Evolutionary conservation across 2,329 filamentous ascomycete species (phyloP).

Genomic region (Cryphonectria naterciae): DNA sequence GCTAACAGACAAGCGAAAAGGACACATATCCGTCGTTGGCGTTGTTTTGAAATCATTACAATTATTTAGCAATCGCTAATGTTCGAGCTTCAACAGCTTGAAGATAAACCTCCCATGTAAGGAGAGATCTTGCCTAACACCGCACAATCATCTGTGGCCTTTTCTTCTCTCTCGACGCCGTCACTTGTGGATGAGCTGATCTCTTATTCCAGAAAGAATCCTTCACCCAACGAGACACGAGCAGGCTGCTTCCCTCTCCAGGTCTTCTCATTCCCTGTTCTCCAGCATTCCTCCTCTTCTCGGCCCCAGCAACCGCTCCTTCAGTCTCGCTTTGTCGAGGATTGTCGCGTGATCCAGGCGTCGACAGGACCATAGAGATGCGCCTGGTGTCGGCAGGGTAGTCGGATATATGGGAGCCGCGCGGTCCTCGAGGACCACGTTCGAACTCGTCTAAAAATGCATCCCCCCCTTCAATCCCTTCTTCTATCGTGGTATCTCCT

Average conservation of each 20-base stretch:
- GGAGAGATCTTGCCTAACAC: conserved; percentile 21
- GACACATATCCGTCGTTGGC: not conserved
- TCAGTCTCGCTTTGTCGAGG: not conserved
- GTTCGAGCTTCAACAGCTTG: conserved; percentile 12
- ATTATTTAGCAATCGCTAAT: conserved; percentile 14
- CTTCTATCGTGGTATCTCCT: conserved; percentile 21
- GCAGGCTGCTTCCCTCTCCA: not conserved
- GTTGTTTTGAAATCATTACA: not conserved
- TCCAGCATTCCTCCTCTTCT: not conserved
- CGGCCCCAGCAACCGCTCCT: not conserved
- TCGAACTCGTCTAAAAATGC: conserved; percentile 25
- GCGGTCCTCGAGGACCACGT: conserved; percentile 17
- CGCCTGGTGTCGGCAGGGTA: conserved; percentile 17
- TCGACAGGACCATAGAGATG: conserved; percentile 17
- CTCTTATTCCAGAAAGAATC: not conserved
- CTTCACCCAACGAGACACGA: not conserved
- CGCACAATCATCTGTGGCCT: conserved; percentile 3
- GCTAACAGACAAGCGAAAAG: too few species aligned
- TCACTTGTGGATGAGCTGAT: conserved; percentile 3
- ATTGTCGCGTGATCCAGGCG: not conserved
- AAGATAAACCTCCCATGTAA: conserved; percentile 21
- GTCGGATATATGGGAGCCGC: conserved; percentile 26
- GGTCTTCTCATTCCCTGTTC: too few species aligned
- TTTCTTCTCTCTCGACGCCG: conserved; percentile 4
- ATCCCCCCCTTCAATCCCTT: conserved; percentile 4